phyloP scores from a whole-genome alignment of 2,329 filamentous ascomycete species.

The Aurifilum marmelostoma region DNA sequence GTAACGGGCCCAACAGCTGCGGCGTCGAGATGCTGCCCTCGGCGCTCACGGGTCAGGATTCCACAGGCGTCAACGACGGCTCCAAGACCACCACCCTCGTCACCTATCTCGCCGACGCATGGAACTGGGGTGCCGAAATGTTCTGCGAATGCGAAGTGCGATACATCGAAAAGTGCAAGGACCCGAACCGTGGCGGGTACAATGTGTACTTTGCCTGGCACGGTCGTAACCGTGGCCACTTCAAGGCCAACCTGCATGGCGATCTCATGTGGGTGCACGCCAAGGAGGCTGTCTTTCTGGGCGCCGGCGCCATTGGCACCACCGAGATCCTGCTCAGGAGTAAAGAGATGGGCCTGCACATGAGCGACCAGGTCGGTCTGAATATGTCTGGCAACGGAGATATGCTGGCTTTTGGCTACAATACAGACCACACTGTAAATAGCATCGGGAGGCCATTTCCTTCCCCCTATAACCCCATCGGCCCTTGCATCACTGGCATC shows the following conservation, averaged over 20 bases:
- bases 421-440: slow-evolving; percentile 60
- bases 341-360: slow-evolving; percentile 58
- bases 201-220: slow-evolving; percentile 69
- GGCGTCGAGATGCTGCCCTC: slow-evolving; percentile 67
- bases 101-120: slow-evolving; percentile 70
- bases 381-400: slow-evolving; percentile 70
- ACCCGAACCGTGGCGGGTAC: slow-evolving; percentile 55
- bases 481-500: slow-evolving; percentile 65
- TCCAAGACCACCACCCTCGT: slow-evolving; percentile 69
- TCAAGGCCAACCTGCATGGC: slow-evolving; percentile 56
- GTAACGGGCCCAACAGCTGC: slow-evolving; percentile 62
- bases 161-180: slow-evolving; percentile 58
- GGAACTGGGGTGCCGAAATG: slow-evolving; percentile 73
- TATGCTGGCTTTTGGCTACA: slow-evolving; percentile 67
- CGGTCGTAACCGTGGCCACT: slow-evolving; percentile 58
- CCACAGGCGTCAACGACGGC: slow-evolving; percentile 68
- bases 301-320: slow-evolving; percentile 66
- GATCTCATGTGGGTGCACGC: slow-evolving; percentile 71
- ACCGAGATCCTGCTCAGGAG: slow-evolving; percentile 68
- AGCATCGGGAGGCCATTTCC: slow-evolving; percentile 56
- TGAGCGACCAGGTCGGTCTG: slow-evolving; percentile 61
- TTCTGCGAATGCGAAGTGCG: slow-evolving; percentile 71
- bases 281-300: slow-evolving; percentile 66
- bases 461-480: slow-evolving; percentile 55
- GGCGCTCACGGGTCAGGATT: slow-evolving; percentile 63